A percentile compares a stretch with the other conserved stretches of the same genome.
These are phyloP conservation scores for Fraxinus americana DNA, from an alignment of 257 asterid species.

Conservation along the genomic window DNA sequence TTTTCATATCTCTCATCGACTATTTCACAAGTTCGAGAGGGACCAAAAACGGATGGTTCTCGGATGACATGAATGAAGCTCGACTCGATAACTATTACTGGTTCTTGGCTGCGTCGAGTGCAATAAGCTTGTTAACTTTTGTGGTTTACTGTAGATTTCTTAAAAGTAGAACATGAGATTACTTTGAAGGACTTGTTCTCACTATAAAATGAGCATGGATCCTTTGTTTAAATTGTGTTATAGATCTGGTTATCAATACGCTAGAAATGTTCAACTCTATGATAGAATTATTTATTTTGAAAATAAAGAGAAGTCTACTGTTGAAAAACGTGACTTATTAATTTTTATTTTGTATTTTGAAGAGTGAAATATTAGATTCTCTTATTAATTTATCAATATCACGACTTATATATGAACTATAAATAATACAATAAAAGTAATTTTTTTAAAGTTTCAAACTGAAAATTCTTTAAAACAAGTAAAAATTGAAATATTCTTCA, in stretches of 20 bases:
- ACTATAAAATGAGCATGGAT: slow-evolving; percentile 1
- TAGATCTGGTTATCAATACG: neutral
- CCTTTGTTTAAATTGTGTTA: neutral
- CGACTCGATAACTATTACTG: slow-evolving; percentile 81
- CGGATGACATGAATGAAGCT: slow-evolving; percentile 66
- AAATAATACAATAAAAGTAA: no score
- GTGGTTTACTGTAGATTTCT: slow-evolving; percentile 49
- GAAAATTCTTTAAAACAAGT: no score
- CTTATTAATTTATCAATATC: no score
- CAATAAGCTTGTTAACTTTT: slow-evolving; percentile 53
- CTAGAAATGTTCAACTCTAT: no score
- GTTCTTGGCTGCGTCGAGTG: slow-evolving; percentile 60
- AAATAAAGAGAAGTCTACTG: no score
- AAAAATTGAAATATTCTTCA: no score
- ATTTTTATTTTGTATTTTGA: no score
- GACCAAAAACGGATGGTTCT: slow-evolving; percentile 61
- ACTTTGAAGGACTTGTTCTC: neutral
- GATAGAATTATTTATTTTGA: no score
- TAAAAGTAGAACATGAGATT: slow-evolving; percentile 25
- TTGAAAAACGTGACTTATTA: no score
- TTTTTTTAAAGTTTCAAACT: no score
- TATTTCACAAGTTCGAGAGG: slow-evolving; percentile 44
- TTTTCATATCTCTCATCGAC: slow-evolving; percentile 63
- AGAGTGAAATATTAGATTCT: no score
- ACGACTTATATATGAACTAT: no score